Percentiles rank a stretch among this genome's conserved stretches.
phyloP scores from a whole-genome alignment of 1,284 basidiomycete species.

The Spongiforma sp. region DNA sequence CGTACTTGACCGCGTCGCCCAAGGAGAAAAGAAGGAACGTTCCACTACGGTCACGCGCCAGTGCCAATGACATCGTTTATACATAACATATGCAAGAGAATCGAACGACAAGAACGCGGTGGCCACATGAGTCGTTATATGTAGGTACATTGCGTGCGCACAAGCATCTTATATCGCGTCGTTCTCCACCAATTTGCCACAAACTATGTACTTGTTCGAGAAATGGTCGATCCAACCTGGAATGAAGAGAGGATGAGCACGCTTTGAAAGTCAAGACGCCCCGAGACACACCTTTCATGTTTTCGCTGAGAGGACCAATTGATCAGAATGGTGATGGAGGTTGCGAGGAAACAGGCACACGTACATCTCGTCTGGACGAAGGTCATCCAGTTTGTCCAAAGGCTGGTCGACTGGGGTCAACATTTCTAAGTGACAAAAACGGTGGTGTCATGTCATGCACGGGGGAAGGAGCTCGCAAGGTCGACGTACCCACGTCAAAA shows the following conservation, averaged over 20 bases:
- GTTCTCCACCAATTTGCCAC: conserved; percentile 85
- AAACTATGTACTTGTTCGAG: conserved; percentile 85
- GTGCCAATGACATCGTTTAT: too few relatives aligned
- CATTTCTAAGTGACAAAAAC: conserved; percentile 68
- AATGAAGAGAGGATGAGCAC: conserved; percentile 5
- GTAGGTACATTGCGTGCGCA: not conserved
- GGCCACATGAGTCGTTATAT: too few relatives aligned
- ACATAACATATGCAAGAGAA: conserved; percentile 14
- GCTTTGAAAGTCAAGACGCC: not conserved
- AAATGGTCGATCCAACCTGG: conserved; percentile 91
- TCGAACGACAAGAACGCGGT: too few relatives aligned
- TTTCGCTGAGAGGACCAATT: conserved; percentile 61
- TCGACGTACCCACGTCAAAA: conserved; percentile 75
- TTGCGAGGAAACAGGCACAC: conserved; percentile 31
- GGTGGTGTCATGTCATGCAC: not conserved
- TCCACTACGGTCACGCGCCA: not conserved
- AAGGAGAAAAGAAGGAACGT: not conserved
- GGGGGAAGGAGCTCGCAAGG: not conserved
- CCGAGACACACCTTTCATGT: conserved; percentile 73
- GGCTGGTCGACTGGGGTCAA: conserved; percentile 87
- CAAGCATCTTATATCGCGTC: conserved; percentile 42
- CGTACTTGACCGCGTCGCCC: too few relatives aligned
- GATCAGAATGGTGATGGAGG: conserved; percentile 1
- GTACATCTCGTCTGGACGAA: conserved; percentile 84
- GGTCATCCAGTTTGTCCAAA: conserved; percentile 81